A percentile compares a stretch with the other conserved stretches of the same genome.
Conservation (phyloP, 2,329 filamentous ascomycete genomes). For the Endothia cerciana region DNA sequence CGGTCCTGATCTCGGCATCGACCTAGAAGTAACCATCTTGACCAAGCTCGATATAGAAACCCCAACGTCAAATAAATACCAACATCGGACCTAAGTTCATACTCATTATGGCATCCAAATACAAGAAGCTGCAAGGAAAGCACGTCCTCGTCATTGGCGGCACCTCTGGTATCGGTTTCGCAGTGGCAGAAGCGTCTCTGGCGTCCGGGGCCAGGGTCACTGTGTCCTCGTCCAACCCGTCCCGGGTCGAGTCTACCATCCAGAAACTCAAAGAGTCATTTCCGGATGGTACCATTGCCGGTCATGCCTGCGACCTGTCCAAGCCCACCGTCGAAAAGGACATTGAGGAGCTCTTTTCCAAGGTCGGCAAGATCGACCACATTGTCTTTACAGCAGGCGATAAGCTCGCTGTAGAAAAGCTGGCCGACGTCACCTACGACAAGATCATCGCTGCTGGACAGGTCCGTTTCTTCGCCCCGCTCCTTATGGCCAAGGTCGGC, state of each 20-base stretch:
- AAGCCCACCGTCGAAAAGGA: conserved; percentile 39
- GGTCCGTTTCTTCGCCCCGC: conserved; percentile 39
- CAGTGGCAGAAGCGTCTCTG: conserved; percentile 60
- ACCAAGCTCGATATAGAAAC: neutral
- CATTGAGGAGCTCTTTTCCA: conserved; percentile 36
- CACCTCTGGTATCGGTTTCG: conserved; percentile 65
- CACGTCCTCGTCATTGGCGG: conserved; percentile 66
- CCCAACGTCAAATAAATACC: neutral
- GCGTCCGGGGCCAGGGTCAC: conserved; percentile 59
- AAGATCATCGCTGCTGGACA: conserved; percentile 34
- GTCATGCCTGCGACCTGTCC: conserved; percentile 38
- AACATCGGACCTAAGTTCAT: neutral
- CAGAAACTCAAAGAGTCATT: conserved; percentile 28
- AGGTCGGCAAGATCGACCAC: conserved; percentile 32
- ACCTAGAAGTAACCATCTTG: neutral
- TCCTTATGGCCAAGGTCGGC: conserved; percentile 41
- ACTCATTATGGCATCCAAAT: conserved; percentile 36
- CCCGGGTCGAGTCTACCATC: conserved; percentile 53
- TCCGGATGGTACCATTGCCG: conserved; percentile 30
- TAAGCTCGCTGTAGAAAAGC: conserved; percentile 29
- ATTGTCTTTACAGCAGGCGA: conserved; percentile 39
- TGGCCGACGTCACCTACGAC: conserved; percentile 36
- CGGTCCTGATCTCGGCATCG: neutral
- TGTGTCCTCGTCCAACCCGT: conserved; percentile 61
- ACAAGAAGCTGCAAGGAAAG: conserved; percentile 40